A percentile compares a stretch with the other conserved stretches of the same genome.
These are phyloP conservation scores for Tephrocybe sp. DNA, from an alignment of 768 basidiomycete genomes.

Conservation along the genomic window DNA sequence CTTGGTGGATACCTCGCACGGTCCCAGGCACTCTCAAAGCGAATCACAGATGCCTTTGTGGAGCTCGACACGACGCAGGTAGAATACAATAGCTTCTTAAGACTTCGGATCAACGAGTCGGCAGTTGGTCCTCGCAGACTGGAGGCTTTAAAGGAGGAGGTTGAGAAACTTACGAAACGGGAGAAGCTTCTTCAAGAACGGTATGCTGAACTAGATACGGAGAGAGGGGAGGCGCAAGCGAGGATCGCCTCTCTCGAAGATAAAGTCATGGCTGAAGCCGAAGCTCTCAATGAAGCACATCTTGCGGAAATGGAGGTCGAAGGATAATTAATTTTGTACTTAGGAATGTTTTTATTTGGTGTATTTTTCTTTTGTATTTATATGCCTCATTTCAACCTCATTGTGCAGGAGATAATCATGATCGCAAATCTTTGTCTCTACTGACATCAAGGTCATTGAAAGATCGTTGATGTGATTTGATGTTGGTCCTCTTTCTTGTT, in stretches of 20 bases:
- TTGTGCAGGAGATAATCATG: constrained; percentile 3
- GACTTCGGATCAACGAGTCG: constrained; percentile 68
- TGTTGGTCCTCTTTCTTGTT: constrained; percentile 1
- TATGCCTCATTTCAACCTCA: constrained; percentile 2
- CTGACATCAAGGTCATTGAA: constrained; percentile 7
- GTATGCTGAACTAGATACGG: constrained; percentile 80
- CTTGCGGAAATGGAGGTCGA: constrained; percentile 59
- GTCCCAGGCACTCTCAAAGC: constrained; percentile 60
- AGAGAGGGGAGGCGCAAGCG: constrained; percentile 57
- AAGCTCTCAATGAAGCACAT: constrained; percentile 75
- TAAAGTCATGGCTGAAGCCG: constrained; percentile 81
- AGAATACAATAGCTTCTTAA: constrained; percentile 78
- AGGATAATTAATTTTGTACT: constrained; percentile 17
- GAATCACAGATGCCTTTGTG: constrained; percentile 63
- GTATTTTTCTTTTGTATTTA: constrained; percentile 14
- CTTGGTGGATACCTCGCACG: constrained; percentile 92
- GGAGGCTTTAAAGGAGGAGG: constrained; percentile 82
- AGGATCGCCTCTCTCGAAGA: constrained; percentile 74
- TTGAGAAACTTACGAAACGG: constrained; percentile 71
- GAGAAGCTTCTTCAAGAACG: constrained; percentile 78
- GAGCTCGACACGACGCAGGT: constrained; percentile 64
- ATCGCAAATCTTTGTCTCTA: neutral
- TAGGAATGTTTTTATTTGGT: constrained; percentile 16
- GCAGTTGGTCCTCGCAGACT: constrained; percentile 77
- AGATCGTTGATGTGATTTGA: constrained; percentile 3